These are phyloP conservation scores for Rubroshorea leprosula DNA, from an alignment of 345 rosid species.

Conservation along the genomic window DNA sequence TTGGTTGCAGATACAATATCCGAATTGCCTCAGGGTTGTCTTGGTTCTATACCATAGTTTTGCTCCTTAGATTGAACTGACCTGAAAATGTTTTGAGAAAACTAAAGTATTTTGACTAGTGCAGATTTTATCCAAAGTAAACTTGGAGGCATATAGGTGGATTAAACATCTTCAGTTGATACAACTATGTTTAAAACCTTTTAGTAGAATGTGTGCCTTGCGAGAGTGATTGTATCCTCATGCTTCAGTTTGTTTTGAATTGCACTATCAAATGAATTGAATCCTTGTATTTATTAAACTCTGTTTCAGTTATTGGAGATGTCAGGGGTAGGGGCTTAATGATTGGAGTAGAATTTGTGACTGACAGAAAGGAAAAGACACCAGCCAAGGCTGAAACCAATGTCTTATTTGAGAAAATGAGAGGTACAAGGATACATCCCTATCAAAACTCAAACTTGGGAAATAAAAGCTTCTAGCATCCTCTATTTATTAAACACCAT, in stretches of 20 bases:
- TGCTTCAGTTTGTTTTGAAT: not conserved
- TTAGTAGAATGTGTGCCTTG: too few relatives aligned
- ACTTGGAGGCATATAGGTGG: too few relatives aligned
- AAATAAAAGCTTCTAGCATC: not conserved
- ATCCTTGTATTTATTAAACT: not conserved
- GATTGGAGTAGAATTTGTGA: constrained; percentile 85
- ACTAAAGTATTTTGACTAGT: too few relatives aligned
- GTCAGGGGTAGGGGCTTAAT: constrained; percentile 87
- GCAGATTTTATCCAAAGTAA: too few relatives aligned
- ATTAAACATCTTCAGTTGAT: too few relatives aligned
- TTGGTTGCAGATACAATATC: not conserved
- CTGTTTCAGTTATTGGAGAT: constrained; percentile 77
- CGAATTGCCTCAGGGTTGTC: too few relatives aligned
- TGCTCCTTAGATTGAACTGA: too few relatives aligned
- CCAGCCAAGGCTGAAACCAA: constrained; percentile 86
- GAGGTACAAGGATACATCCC: constrained; percentile 42
- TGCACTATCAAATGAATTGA: not conserved
- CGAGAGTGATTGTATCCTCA: not conserved
- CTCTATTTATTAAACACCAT: not conserved
- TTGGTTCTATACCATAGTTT: too few relatives aligned
- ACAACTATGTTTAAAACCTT: not conserved
- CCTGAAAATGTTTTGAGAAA: too few relatives aligned
- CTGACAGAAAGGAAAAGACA: constrained; percentile 68
- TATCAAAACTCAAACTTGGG: not conserved
- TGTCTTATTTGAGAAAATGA: constrained; percentile 70